Evolutionary conservation across 805 yeast species (phyloP).

Genomic region (Kregervanrija pseudodelftensis): DNA sequence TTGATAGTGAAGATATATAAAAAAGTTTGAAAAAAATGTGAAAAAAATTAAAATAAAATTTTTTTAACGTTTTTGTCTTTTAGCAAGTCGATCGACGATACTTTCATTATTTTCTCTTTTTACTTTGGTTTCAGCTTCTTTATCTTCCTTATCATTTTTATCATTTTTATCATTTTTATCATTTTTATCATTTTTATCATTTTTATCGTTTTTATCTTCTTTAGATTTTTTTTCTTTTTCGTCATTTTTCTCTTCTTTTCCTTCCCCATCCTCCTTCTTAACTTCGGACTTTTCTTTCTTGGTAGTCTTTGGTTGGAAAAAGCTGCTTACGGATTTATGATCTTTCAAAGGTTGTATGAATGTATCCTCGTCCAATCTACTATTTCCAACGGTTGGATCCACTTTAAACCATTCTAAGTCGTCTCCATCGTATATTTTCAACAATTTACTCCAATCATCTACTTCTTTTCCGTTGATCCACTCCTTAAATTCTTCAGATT

Average conservation of each 20-base stretch:
- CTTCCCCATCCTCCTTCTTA: neutral
- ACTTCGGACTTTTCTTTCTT: neutral
- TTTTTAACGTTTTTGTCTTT: neutral
- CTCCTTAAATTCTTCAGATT: slow-evolving; percentile 43
- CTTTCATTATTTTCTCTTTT: neutral
- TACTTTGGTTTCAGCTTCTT: neutral
- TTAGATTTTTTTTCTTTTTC: neutral
- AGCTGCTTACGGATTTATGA: too few species aligned
- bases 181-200: neutral
- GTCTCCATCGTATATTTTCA: slow-evolving; percentile 30
- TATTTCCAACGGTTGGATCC: slow-evolving; percentile 56
- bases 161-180: neutral
- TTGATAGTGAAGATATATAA: neutral
- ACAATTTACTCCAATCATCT: slow-evolving; percentile 32
- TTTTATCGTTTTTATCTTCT: neutral
- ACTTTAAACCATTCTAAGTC: slow-evolving; percentile 51
- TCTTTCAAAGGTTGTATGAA: slow-evolving; percentile 24
- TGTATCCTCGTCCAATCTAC: slow-evolving; percentile 37
- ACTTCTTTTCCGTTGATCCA: slow-evolving; percentile 52
- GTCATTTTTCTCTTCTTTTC: neutral
- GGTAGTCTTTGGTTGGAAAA: too few species aligned
- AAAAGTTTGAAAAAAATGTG: neutral
- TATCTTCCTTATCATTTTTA: neutral
- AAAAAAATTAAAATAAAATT: neutral
- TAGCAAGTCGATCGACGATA: neutral